Base-by-base conservation (phyloP, 371 early-diverging fungal genomes). In the Lichtheimia hyalospora region DNA sequence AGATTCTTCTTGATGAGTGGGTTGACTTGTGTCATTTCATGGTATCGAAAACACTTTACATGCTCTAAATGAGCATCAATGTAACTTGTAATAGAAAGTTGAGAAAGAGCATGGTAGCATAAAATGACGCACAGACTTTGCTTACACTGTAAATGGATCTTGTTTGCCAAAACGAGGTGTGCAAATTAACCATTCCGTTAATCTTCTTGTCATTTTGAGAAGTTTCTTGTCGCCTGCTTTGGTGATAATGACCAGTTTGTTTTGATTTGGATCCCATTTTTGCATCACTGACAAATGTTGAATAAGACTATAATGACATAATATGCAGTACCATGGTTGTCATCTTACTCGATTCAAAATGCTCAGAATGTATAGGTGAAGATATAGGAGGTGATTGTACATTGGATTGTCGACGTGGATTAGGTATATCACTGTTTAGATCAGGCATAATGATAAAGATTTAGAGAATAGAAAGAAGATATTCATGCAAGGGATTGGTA, bases 181-280 rank as follows among this genome's bases (percentile, higher is more conserved):
- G 8, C 73, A 64, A 13, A 92, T 80, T 25, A 96, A 82, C 92
- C 93, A 94, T 34, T 84, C 62, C 2, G 91, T 84, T 53, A 94
- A 70, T 23, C 92, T 84, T 2, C 88, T 79, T n/a, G 96, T 93
- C 52, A 89, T 70, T 24, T 65, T 63, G 2, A 94, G 77, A 8
- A 96, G 71, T 13, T 70, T 75, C 15, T 82, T 75, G 66, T 96
- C 96, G 28, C 85, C 84, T 28, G 91, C 85, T 74, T 96, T 96
- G 15, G 93, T 93, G 10, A 96, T 90, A 39, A 96, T 83, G 73
- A 96, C 14, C 25, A 75, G 82, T 10, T 84, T 82, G 16, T 86
- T 83, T 48, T 79, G 78, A n/a, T 77, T 70, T 1, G 69, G 64
- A 51, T 83, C 82, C 85, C 85, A 84, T 55, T 71, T 58, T 6